A percentile compares a stretch with the other conserved stretches of the same genome.
Evolutionary conservation across 176 grass and related monocot species (phyloP).

Genomic region (Thalia dealbata): DNA sequence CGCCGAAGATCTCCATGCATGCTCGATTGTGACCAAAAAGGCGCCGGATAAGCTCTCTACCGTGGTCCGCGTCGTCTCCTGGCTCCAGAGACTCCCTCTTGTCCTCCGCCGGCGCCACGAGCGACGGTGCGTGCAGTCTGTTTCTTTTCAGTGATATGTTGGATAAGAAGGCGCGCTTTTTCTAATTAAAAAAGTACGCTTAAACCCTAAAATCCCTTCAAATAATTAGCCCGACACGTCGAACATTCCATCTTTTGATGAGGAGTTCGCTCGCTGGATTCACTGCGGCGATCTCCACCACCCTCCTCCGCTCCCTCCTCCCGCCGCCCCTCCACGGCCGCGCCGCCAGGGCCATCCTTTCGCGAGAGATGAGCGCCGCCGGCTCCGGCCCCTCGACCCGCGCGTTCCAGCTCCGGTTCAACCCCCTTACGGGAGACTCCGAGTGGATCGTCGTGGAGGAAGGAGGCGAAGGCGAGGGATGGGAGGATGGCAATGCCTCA

Average conservation of each 20-base stretch:
- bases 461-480: constrained; percentile 17
- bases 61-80: too few species aligned
- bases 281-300: constrained; percentile 4
- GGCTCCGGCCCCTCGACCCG: constrained; percentile 6
- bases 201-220: neutral
- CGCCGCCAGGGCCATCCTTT: neutral
- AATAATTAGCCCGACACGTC: too few species aligned
- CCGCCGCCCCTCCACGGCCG: neutral
- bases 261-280: constrained; percentile 23
- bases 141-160: too few species aligned
- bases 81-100: too few species aligned
- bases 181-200: too few species aligned
- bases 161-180: too few species aligned
- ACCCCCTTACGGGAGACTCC: constrained; percentile 86
- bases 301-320: constrained; percentile 13
- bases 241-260: neutral
- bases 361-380: constrained; percentile 12
- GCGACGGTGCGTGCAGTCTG: too few species aligned
- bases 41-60: too few species aligned
- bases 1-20: too few species aligned
- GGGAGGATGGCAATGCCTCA: neutral
- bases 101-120: too few species aligned
- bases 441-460: constrained; percentile 84
- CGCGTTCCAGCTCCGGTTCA: constrained; percentile 77
- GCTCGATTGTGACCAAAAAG: too few species aligned